Evolutionary conservation across 441 rosid genomes (phyloP).

Genomic region (Syzygium syzygioides): DNA sequence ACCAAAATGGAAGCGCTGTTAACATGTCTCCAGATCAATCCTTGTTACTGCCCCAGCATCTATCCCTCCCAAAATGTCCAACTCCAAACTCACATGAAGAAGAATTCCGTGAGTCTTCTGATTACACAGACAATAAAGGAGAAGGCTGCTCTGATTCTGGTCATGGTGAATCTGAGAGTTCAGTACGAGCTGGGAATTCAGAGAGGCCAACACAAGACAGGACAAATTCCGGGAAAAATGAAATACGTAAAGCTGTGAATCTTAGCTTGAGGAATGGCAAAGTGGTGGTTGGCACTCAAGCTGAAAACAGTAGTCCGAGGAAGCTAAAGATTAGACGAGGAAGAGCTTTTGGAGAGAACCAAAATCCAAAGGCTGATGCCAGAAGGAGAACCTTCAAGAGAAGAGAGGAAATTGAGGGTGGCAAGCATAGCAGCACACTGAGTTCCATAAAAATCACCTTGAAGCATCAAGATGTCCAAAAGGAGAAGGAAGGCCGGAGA

Average conservation of each 20-base stretch:
- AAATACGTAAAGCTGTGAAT: slow-evolving; percentile 40
- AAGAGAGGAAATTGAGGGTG: slow-evolving; percentile 29
- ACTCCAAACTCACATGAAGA: slow-evolving; percentile 15
- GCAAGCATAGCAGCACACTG: slow-evolving; percentile 6
- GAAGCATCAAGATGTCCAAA: slow-evolving; percentile 63
- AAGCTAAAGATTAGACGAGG: slow-evolving; percentile 67
- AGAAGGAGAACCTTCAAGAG: slow-evolving; percentile 32
- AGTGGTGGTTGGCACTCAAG: slow-evolving; percentile 38
- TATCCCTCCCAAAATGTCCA: not conserved
- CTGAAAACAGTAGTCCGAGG: slow-evolving; percentile 45
- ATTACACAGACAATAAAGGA: slow-evolving; percentile 24
- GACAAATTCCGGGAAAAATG: slow-evolving; percentile 16
- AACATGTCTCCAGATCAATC: not conserved
- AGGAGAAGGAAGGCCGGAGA: slow-evolving; percentile 46
- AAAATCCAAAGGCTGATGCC: slow-evolving; percentile 22
- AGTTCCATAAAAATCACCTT: slow-evolving; percentile 37
- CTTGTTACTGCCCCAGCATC: not conserved
- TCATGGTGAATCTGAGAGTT: slow-evolving; percentile 18
- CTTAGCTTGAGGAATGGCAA: slow-evolving; percentile 48
- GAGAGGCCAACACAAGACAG: slow-evolving; percentile 19
- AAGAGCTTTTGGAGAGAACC: slow-evolving; percentile 30
- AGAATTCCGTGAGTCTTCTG: slow-evolving; percentile 26
- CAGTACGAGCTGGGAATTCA: slow-evolving; percentile 17
- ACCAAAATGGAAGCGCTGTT: not conserved
- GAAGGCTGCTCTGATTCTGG: slow-evolving; percentile 40